phyloP scores from a whole-genome alignment of 495 filamentous ascomycete species.

The Talaromyces ruber region DNA sequence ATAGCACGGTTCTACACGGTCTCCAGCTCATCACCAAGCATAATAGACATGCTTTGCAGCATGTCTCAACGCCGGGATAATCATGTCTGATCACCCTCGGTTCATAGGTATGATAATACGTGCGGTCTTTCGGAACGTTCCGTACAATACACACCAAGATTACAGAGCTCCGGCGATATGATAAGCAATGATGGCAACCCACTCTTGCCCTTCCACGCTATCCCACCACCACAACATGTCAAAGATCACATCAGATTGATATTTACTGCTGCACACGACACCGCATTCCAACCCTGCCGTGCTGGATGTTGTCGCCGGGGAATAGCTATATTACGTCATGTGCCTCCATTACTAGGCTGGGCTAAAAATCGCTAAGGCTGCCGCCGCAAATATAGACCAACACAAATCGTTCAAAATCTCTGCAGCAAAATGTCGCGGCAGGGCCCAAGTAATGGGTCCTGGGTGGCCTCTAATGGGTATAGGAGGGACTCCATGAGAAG shows the following conservation, averaged over 20 bases:
- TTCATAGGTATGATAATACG: neutral
- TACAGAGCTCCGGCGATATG: neutral
- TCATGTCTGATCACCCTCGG: neutral
- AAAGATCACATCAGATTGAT: neutral
- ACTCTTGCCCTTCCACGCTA: neutral
- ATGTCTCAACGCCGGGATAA: neutral
- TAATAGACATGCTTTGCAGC: neutral
- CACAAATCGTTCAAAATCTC: neutral
- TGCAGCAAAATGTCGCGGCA: neutral
- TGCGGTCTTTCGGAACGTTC: neutral
- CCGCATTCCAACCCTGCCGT: neutral
- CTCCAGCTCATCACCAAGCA: neutral
- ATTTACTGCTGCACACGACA: neutral
- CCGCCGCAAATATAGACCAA: neutral
- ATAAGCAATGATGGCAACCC: neutral
- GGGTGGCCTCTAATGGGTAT: constrained; percentile 18
- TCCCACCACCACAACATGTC: neutral
- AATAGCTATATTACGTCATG: neutral
- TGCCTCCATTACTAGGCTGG: neutral
- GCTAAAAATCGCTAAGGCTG: neutral
- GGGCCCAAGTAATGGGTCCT: constrained; percentile 12
- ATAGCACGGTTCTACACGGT: neutral
- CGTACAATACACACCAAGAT: neutral
- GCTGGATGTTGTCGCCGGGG: neutral
- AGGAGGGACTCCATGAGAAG: constrained; percentile 69